A percentile compares a stretch with the other conserved stretches of the same genome.
phyloP scores from a whole-genome alignment of 306 rosid species.

The Medicago lupulina region DNA sequence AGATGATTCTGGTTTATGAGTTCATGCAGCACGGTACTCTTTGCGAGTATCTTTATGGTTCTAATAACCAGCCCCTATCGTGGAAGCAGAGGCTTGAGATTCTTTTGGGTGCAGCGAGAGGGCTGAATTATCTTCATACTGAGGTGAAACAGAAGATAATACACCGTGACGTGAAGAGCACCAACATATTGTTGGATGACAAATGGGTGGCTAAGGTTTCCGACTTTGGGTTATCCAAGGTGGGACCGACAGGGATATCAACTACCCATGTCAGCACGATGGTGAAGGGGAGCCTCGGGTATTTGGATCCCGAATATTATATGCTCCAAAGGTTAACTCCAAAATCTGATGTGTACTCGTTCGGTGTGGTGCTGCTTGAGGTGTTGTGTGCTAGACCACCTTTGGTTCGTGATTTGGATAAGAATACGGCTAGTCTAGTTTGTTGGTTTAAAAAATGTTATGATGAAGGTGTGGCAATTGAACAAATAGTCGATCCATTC shows the following conservation, averaged over 20 bases:
- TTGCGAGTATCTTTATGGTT: constrained; percentile 42
- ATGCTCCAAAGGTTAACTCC: constrained; percentile 24
- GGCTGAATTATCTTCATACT: constrained; percentile 49
- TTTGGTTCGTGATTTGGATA: no score
- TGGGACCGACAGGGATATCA: constrained; percentile 29
- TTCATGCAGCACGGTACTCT: constrained; percentile 38
- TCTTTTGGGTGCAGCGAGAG: constrained; percentile 44
- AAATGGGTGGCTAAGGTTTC: constrained; percentile 50
- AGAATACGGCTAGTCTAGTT: no score
- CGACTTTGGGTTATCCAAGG: constrained; percentile 47
- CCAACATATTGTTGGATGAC: constrained; percentile 50
- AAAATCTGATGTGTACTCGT: constrained; percentile 49
- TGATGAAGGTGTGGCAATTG: no score
- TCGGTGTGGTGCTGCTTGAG: constrained; percentile 56
- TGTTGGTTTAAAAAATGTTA: no score
- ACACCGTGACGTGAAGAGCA: constrained; percentile 54
- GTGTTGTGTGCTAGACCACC: constrained; percentile 41
- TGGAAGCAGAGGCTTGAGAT: constrained; percentile 51
- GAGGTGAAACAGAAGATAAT: constrained; percentile 42
- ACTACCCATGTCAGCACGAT: constrained; percentile 17
- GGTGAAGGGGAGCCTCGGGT: no score
- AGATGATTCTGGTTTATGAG: no score
- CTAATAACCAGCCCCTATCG: background rate
- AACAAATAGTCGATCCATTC: no score
- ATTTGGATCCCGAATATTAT: constrained; percentile 1